Evolutionary conservation across 305 asterid species (phyloP).

Genomic region (Fraxinus angustifolia): DNA sequence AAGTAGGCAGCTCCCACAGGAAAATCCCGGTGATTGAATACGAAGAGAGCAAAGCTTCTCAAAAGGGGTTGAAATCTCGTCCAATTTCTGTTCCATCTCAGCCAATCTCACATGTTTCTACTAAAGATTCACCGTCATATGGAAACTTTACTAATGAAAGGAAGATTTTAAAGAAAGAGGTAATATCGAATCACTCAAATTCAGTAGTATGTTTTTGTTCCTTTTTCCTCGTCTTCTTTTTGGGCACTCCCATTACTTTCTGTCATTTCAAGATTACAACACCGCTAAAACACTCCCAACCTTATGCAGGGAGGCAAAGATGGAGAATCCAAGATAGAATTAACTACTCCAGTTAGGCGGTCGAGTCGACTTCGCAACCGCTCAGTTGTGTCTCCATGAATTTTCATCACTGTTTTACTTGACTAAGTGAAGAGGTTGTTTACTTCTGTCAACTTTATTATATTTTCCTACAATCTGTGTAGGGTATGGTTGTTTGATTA

Average conservation of each 20-base stretch:
- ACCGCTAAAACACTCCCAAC: background rate
- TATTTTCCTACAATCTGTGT: background rate
- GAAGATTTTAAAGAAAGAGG: constrained; percentile 51
- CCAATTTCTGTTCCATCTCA: constrained; percentile 21
- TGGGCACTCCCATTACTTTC: background rate
- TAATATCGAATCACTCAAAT: constrained; percentile 11
- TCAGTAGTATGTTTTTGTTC: background rate
- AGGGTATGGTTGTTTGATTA: background rate
- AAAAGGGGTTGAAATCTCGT: constrained; percentile 14
- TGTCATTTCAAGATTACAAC: background rate
- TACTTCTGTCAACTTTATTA: background rate
- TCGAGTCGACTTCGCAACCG: constrained; percentile 63
- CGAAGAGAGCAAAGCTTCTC: constrained; percentile 26
- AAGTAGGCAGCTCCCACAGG: constrained; percentile 28
- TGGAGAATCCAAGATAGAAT: constrained; percentile 30
- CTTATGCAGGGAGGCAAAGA: constrained; percentile 41
- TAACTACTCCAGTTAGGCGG: constrained; percentile 67
- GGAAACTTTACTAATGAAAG: constrained; percentile 46
- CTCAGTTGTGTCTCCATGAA: constrained; percentile 44
- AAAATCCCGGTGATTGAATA: constrained; percentile 21
- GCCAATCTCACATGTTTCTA: constrained; percentile 16
- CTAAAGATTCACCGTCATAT: constrained; percentile 31
- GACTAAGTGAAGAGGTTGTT: constrained; percentile 3
- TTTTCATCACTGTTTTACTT: background rate
- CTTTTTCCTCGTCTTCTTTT: background rate